phyloP scores from a whole-genome alignment of 2,329 filamentous ascomycete species.

The Diaporthe australafricana region DNA sequence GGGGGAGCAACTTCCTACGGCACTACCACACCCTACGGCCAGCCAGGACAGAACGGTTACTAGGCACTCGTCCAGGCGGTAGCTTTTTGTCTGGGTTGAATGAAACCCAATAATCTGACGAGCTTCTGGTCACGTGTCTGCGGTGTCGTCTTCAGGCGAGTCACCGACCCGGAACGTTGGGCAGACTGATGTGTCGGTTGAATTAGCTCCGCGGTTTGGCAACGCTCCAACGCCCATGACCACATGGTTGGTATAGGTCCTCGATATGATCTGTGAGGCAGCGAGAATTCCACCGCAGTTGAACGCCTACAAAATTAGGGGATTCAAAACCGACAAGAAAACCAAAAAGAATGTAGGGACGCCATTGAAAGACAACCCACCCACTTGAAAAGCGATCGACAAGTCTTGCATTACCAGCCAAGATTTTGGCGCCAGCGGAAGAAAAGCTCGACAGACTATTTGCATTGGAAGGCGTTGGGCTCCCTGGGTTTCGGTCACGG shows the following conservation, averaged over 20 bases:
- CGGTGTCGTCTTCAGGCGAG: background rate
- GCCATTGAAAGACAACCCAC: background rate
- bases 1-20: conserved; percentile 60
- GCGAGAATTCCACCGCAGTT: background rate
- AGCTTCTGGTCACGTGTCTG: background rate
- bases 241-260: background rate
- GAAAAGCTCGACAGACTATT: conserved; percentile 30
- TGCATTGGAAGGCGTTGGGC: conserved; percentile 37
- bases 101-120: background rate
- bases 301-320: background rate
- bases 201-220: background rate
- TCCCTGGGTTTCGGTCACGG: conserved; percentile 19
- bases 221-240: background rate
- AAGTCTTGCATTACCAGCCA: background rate
- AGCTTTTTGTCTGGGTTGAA: background rate
- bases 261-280: background rate
- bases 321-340: background rate
- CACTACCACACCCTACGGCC: conserved; percentile 58
- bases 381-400: background rate
- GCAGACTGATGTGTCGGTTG: background rate
- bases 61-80: background rate
- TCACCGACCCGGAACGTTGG: background rate
- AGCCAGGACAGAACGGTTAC: conserved; percentile 61
- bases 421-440: conserved; percentile 8
- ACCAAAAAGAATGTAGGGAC: background rate